Conservation (phyloP, 768 basidiomycete genomes). For the Amylocystis lapponica region DNA sequence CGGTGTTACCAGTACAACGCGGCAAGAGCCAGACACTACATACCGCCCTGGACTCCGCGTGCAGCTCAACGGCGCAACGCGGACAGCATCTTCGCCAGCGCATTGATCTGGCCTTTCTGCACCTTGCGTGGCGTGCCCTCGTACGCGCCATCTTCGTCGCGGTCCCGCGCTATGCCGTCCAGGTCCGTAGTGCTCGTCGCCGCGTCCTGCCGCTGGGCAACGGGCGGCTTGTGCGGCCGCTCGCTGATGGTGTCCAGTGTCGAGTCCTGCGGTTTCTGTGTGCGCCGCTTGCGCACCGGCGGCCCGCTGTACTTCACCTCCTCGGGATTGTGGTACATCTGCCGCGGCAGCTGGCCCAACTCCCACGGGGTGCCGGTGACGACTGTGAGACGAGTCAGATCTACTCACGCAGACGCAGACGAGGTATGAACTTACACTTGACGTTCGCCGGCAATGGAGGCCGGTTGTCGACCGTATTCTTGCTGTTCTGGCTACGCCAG, state of each 20-base stretch:
- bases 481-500: constrained; percentile 46
- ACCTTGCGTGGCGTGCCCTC: constrained; percentile 63
- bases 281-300: constrained; percentile 54
- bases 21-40: constrained; percentile 1
- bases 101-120: constrained; percentile 85
- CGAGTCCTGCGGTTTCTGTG: constrained; percentile 52
- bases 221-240: constrained; percentile 46
- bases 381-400: constrained; percentile 38
- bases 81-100: constrained; percentile 88
- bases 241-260: constrained; percentile 74
- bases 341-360: constrained; percentile 61
- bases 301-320: constrained; percentile 57
- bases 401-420: no score
- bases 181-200: constrained; percentile 75
- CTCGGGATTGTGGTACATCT: constrained; percentile 52
- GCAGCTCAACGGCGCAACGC: constrained; percentile 55
- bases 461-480: constrained; percentile 9
- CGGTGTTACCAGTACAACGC: constrained; percentile 16
- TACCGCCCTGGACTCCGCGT: constrained; percentile 2
- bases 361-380: constrained; percentile 78
- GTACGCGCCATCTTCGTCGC: constrained; percentile 19
- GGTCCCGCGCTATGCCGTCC: constrained; percentile 27
- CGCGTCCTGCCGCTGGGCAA: constrained; percentile 51
- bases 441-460: constrained; percentile 45
- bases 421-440: constrained; percentile 69